Conservation (phyloP, 2,329 filamentous ascomycete genomes). For the Triangularia verruculosa region DNA sequence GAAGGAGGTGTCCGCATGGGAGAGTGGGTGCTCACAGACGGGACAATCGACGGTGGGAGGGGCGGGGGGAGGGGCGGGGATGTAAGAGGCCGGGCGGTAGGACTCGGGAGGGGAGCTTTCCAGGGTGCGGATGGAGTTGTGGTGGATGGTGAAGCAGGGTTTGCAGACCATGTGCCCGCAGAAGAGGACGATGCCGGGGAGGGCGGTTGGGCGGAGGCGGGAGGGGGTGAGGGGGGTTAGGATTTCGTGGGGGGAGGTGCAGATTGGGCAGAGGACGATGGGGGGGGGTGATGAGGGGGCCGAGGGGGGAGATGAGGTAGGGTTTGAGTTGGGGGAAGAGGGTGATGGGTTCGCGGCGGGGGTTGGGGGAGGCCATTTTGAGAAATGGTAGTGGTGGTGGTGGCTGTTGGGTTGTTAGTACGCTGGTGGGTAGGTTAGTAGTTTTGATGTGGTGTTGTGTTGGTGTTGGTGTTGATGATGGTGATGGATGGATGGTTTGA, state of each 20-base stretch:
- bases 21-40: too few species aligned
- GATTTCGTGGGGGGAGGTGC: background rate
- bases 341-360: too few species aligned
- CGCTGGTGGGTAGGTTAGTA: too few species aligned
- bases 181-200: background rate
- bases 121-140: background rate
- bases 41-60: background rate
- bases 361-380: too few species aligned
- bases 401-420: too few species aligned
- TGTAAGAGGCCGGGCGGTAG: background rate
- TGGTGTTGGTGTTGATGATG: too few species aligned
- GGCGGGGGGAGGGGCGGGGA: background rate
- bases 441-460: too few species aligned
- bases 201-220: background rate
- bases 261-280: background rate
- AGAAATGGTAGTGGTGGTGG: too few species aligned
- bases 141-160: background rate
- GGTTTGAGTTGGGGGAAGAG: too few species aligned
- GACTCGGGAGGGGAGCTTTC: background rate
- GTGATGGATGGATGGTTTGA: too few species aligned
- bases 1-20: too few species aligned
- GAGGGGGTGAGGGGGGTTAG: background rate
- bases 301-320: too few species aligned
- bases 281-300: background rate
- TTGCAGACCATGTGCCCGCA: background rate